phyloP scores from a whole-genome alignment of 768 basidiomycete genomes.

The Lactarius tabidus region DNA sequence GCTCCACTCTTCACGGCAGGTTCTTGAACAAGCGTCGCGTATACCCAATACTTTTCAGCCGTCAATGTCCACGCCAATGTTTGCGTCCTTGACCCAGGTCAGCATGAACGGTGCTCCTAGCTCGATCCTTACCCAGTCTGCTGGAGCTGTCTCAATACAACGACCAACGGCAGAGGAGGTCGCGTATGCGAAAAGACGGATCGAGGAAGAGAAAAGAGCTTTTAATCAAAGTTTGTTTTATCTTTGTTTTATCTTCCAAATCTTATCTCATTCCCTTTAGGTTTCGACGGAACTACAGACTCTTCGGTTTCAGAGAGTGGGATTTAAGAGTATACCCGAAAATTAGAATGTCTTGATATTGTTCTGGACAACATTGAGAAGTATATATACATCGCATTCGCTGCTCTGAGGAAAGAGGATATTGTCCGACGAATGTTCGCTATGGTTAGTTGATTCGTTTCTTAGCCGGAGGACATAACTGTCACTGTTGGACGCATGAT shows the following conservation, averaged over 20 bases:
- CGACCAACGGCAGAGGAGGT: background rate
- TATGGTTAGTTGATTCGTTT: slow-evolving; percentile 5
- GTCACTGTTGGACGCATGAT: background rate
- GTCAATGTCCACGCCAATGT: no score
- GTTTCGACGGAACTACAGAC: background rate
- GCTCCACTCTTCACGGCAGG: no score
- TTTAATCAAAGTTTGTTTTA: slow-evolving; percentile 1
- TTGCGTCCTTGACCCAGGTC: no score
- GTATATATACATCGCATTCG: slow-evolving; percentile 9
- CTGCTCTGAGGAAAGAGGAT: slow-evolving; percentile 1
- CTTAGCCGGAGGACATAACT: background rate
- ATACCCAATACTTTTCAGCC: no score
- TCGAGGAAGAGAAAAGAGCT: slow-evolving; percentile 9
- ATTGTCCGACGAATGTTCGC: slow-evolving; percentile 8
- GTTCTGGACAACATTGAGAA: slow-evolving; percentile 8
- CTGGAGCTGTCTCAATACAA: background rate
- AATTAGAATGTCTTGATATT: slow-evolving; percentile 12
- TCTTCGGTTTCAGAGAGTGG: background rate
- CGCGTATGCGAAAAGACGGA: background rate
- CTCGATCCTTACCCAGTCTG: background rate
- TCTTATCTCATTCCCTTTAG: background rate
- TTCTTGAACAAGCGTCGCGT: no score
- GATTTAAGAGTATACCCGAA: slow-evolving; percentile 13
- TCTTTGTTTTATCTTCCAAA: background rate
- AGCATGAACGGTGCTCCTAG: no score